These are phyloP conservation scores for Chionographis japonica DNA, from an alignment of 106 monocot genomes.

Conservation along the genomic window DNA sequence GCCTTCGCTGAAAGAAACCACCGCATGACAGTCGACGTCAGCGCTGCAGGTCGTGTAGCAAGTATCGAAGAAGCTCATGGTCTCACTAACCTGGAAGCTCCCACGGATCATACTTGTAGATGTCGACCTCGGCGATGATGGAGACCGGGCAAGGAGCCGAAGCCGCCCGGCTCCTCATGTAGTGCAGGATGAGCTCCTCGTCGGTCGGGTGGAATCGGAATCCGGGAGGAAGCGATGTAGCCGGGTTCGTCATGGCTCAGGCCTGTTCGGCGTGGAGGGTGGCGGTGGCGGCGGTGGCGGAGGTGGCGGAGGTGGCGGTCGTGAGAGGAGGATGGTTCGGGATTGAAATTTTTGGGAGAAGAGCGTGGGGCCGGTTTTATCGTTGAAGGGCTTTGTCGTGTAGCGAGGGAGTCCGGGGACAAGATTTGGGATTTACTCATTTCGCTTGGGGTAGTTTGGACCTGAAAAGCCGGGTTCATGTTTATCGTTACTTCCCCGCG, in stretches of 20 bases:
- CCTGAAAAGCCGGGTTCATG: conserved; percentile 1
- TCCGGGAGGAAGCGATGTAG: conserved; percentile 40
- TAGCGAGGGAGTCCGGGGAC: conserved; percentile 6
- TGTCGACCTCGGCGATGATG: conserved; percentile 68
- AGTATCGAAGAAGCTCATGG: no score
- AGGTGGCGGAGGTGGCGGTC: not conserved
- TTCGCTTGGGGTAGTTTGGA: not conserved
- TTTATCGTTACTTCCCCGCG: not conserved
- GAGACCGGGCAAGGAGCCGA: conserved; percentile 42
- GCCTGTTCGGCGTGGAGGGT: no score
- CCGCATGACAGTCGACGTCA: no score
- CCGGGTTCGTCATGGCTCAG: conserved; percentile 35
- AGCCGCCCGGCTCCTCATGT: conserved; percentile 37
- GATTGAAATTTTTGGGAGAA: conserved; percentile 33
- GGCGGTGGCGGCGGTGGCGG: no score
- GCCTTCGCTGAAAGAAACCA: conserved; percentile 16
- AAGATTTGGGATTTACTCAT: conserved; percentile 7
- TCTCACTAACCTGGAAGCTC: conserved; percentile 40
- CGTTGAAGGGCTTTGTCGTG: conserved; percentile 25
- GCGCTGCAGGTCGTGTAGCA: no score
- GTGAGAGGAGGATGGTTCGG: not conserved
- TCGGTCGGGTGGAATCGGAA: conserved; percentile 70
- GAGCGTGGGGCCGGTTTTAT: conserved; percentile 31
- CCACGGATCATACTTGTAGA: conserved; percentile 67
- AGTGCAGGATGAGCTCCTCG: conserved; percentile 63